Percentiles rank a stretch among this genome's conserved stretches.
Conservation (phyloP, 805 yeast species). For the Candida yuanshanica region DNA sequence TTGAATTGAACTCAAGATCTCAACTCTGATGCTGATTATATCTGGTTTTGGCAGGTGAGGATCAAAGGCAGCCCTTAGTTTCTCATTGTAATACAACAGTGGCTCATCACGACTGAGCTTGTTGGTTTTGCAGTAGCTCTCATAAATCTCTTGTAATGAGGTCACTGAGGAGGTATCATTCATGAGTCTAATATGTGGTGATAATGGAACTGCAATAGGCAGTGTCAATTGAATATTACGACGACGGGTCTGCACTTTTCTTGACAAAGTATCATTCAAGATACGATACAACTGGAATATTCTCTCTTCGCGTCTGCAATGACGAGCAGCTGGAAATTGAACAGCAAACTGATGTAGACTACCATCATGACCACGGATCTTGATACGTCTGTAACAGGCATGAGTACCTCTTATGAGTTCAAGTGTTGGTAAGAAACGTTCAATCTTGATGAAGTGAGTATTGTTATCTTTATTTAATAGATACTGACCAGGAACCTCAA, state of each 20-base stretch:
- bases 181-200: slow-evolving; percentile 89
- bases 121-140: slow-evolving; percentile 70
- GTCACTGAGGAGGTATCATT: slow-evolving; percentile 75
- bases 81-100: slow-evolving; percentile 76
- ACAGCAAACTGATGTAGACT: slow-evolving; percentile 88
- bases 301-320: slow-evolving; percentile 93
- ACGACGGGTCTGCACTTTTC: slow-evolving; percentile 82
- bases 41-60: slow-evolving; percentile 93
- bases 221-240: slow-evolving; percentile 80
- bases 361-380: slow-evolving; percentile 92
- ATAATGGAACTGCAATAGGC: slow-evolving; percentile 88
- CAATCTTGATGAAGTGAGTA: slow-evolving; percentile 88
- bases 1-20: slow-evolving; percentile 86
- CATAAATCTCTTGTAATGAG: slow-evolving; percentile 77
- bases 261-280: slow-evolving; percentile 72
- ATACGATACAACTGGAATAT: slow-evolving; percentile 88
- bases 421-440: slow-evolving; percentile 82
- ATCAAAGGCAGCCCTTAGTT: slow-evolving; percentile 88
- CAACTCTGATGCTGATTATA: slow-evolving; percentile 79
- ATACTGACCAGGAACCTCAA: slow-evolving; percentile 97
- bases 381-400: slow-evolving; percentile 82
- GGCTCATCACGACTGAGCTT: slow-evolving; percentile 85
- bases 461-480: slow-evolving; percentile 82
- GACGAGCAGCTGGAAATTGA: slow-evolving; percentile 97
- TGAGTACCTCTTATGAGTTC: slow-evolving; percentile 87